Evolutionary conservation across 768 basidiomycete genomes (phyloP).

Genomic region (Thelephora aurantiotincta): DNA sequence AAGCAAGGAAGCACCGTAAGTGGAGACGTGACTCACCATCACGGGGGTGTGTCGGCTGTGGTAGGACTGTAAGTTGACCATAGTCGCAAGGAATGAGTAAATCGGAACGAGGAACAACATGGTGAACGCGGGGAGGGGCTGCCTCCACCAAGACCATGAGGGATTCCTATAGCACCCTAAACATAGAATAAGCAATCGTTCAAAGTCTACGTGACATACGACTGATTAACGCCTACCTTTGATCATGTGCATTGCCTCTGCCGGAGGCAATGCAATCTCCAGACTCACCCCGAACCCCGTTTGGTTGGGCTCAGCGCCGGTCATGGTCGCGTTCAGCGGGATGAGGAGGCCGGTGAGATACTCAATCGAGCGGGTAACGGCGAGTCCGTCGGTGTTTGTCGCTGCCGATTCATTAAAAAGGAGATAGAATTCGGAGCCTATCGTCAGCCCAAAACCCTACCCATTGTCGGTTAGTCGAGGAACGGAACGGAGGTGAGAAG

Average conservation of each 20-base stretch:
- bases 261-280: neutral
- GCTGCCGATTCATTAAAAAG: slow-evolving; percentile 40
- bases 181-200: neutral
- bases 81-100: slow-evolving; percentile 59
- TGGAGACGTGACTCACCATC: slow-evolving; percentile 27
- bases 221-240: slow-evolving; percentile 11
- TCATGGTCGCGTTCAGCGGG: slow-evolving; percentile 16
- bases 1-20: neutral
- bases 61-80: slow-evolving; percentile 64
- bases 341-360: slow-evolving; percentile 15
- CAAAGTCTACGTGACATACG: neutral
- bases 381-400: slow-evolving; percentile 15
- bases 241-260: slow-evolving; percentile 10
- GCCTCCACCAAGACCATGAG: slow-evolving; percentile 63
- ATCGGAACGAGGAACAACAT: slow-evolving; percentile 62
- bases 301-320: slow-evolving; percentile 3
- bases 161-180: slow-evolving; percentile 66
- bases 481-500: neutral
- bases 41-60: slow-evolving; percentile 57
- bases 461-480: neutral
- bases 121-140: slow-evolving; percentile 75
- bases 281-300: neutral
- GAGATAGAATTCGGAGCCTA: slow-evolving; percentile 72
- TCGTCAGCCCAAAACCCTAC: slow-evolving; percentile 73
- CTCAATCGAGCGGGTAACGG: slow-evolving; percentile 9